Evolutionary conservation across 192 early-diverging fungal genomes (phyloP), one percentile per base, ranked within the genome.

Genomic region (Oehlia diaphana): DNA sequence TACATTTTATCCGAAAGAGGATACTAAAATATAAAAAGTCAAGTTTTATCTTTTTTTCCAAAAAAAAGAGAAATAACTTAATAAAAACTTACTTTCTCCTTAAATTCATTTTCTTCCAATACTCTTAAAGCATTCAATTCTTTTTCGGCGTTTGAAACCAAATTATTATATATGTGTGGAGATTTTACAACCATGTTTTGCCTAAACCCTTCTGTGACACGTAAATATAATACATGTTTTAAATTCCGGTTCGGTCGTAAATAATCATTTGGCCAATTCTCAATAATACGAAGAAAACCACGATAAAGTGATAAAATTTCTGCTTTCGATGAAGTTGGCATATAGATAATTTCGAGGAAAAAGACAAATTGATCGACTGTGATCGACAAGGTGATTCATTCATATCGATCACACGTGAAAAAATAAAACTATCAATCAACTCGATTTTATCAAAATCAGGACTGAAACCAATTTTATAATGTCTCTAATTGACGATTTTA

Each of bases 161-260:
- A 76, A 23, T 49, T 21, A 9, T 80, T 61, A 42, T 81, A 70
- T 39, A 80, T 74, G 50, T 87, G 81, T 28, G 80, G 28, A 6
- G 76, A 58, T 3, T 78, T 75, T 28, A 66, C 67, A 10, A 31
- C 13, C 26, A 39, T 37, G 69, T 75, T 81, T 63, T 83, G 42
- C 49, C 85, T 82, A 71, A 90, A 90, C 2, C 81, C 76, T 63
- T 88, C 86, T 66, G 82, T 84, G 21, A 90, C 85, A 65, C 86
- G 84, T 64, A 77, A 82, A n/a, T 83, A 67, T n/a, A 94, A 81
- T 21, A 89, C 86, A 14, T 85, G 85, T 76, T 90, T 93, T 87
- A 92, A 88, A 79, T 90, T 88, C 72, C 92, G 88, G 26, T 88
- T 90, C 33, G 91, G 93, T 21, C 93, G 86, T 39, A 94, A 86